These are phyloP conservation scores for Coemansia guatemalensis DNA, from an alignment of 192 early-diverging fungal species.

Conservation along the genomic window DNA sequence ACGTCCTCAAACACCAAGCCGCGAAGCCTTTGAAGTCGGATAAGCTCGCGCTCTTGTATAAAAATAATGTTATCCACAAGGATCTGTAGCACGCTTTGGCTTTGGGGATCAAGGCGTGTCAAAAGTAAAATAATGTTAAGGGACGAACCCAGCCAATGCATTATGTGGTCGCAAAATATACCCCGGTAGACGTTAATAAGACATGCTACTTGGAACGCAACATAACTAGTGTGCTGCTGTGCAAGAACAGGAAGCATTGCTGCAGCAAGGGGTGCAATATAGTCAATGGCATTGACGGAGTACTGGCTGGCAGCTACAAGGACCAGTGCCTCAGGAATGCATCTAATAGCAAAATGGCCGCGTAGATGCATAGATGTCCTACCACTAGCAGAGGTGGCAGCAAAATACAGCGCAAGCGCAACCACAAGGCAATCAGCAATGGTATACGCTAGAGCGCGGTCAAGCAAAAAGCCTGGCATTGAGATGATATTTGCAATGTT, in stretches of 20 bases:
- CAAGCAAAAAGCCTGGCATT: neutral
- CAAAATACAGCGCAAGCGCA: neutral
- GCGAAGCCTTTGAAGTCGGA: slow-evolving; percentile 19
- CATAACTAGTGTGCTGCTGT: neutral
- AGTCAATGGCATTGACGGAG: slow-evolving; percentile 1
- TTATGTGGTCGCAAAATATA: neutral
- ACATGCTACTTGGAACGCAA: slow-evolving; percentile 18
- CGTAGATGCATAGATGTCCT: neutral
- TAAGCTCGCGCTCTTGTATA: slow-evolving; percentile 23
- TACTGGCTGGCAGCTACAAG: slow-evolving; percentile 3
- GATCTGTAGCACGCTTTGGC: slow-evolving; percentile 6
- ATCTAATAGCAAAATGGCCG: neutral
- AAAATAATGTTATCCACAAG: slow-evolving; percentile 10
- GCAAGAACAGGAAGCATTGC: slow-evolving; percentile 8
- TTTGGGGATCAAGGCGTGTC: slow-evolving; percentile 15
- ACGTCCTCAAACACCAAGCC: slow-evolving; percentile 24
- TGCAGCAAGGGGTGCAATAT: slow-evolving; percentile 1
- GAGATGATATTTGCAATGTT: neutral
- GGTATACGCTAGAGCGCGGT: neutral
- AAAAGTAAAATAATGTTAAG: slow-evolving; percentile 14
- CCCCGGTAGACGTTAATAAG: slow-evolving; percentile 19
- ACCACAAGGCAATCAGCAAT: neutral
- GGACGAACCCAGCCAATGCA: neutral
- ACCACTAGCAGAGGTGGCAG: neutral
- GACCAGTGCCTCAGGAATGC: slow-evolving; percentile 3